Percentiles rank a stretch among this genome's conserved stretches.
Conservation (phyloP, 352 stramenopile species). For the Pythium sukuiense region DNA sequence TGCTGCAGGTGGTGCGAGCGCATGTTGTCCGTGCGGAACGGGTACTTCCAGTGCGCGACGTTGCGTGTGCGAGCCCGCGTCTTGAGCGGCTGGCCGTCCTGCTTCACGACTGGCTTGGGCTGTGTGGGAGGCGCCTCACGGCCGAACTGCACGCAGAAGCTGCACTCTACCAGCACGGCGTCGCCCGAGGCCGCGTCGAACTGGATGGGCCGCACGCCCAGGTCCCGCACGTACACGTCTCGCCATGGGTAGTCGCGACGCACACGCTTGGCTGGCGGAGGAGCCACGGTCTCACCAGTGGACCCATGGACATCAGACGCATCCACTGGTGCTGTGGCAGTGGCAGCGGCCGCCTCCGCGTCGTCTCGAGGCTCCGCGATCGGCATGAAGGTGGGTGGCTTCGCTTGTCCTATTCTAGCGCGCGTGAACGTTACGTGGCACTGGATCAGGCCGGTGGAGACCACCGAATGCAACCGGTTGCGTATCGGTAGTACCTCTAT, state of each 20-base stretch:
- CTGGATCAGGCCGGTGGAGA: too few relatives aligned
- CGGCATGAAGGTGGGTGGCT: neutral
- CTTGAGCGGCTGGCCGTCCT: constrained; percentile 20
- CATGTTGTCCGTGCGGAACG: constrained; percentile 47
- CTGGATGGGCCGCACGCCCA: constrained; percentile 35
- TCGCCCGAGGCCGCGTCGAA: constrained; percentile 30
- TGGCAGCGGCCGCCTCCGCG: too few relatives aligned
- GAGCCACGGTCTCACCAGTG: neutral
- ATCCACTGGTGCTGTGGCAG: neutral
- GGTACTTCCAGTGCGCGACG: constrained; percentile 36
- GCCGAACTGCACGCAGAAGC: constrained; percentile 43
- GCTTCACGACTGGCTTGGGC: constrained; percentile 6
- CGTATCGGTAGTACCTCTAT: too few relatives aligned
- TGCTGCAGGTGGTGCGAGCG: constrained; percentile 39
- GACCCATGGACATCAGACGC: neutral
- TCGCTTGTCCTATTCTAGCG: neutral
- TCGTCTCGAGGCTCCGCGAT: too few relatives aligned
- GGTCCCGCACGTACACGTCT: constrained; percentile 33
- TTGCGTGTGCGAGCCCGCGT: constrained; percentile 34
- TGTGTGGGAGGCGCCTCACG: constrained; percentile 25
- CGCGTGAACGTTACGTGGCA: too few relatives aligned
- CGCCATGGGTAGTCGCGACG: constrained; percentile 33
- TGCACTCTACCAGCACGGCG: constrained; percentile 34
- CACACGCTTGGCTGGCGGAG: constrained; percentile 27
- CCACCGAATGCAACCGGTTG: too few relatives aligned